A percentile compares a stretch with the other conserved stretches of the same genome.
Conservation (phyloP, 2,329 filamentous ascomycete genomes). For the Allantophomopsis cytisporea region DNA sequence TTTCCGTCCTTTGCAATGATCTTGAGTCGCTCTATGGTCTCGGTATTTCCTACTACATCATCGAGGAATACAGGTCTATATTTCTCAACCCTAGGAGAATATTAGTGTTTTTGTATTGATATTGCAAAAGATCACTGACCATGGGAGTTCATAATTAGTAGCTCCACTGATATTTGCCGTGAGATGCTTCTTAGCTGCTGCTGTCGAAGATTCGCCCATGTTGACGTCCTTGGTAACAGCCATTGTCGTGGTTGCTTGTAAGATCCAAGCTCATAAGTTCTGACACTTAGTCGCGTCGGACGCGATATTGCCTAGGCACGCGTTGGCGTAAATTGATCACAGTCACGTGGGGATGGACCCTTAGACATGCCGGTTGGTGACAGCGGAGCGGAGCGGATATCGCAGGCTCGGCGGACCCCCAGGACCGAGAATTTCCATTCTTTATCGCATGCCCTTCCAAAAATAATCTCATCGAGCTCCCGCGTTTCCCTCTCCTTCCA, state of each 20-base stretch:
- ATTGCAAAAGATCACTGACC: conserved; percentile 30
- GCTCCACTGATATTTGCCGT: conserved; percentile 34
- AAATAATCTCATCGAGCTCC: conserved; percentile 1
- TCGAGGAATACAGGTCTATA: conserved; percentile 91
- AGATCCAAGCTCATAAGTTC: background rate
- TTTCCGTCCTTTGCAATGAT: conserved; percentile 98
- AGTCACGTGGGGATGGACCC: too few relatives aligned
- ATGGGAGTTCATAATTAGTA: conserved; percentile 63
- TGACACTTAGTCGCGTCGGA: too few relatives aligned
- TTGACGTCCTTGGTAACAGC: conserved; percentile 2
- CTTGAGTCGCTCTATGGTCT: conserved; percentile 93
- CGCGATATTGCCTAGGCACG: too few relatives aligned
- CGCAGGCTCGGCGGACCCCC: too few relatives aligned
- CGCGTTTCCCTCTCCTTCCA: background rate
- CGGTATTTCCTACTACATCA: conserved; percentile 94
- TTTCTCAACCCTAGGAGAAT: conserved; percentile 74
- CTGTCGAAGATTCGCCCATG: conserved; percentile 46
- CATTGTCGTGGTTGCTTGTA: conserved; percentile 1
- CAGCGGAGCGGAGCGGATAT: too few relatives aligned
- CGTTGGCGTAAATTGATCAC: too few relatives aligned
- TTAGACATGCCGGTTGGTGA: too few relatives aligned
- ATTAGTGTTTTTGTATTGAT: conserved; percentile 5
- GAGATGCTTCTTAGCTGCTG: conserved; percentile 42
- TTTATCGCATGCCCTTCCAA: too few relatives aligned
- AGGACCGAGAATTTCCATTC: too few relatives aligned